phyloP scores from a whole-genome alignment of 2,329 filamentous ascomycete genomes.

The Fusarium sp. region DNA sequence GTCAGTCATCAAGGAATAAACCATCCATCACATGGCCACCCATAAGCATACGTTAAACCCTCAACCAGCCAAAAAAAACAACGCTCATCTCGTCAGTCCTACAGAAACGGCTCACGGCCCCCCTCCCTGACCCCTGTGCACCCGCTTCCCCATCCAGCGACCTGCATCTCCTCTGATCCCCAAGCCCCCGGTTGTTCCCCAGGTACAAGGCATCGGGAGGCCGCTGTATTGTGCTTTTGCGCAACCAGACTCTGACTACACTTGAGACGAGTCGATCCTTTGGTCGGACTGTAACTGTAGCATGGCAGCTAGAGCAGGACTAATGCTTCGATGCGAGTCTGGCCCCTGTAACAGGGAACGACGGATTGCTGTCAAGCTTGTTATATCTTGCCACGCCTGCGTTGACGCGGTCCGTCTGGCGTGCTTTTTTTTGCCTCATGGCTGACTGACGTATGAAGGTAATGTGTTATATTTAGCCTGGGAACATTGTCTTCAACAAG shows the following conservation, averaged over 20 bases:
- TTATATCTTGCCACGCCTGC: slow-evolving; percentile 24
- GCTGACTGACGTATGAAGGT: slow-evolving; percentile 13
- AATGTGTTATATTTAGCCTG: not conserved
- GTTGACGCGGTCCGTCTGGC: slow-evolving; percentile 5
- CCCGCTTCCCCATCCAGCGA: slow-evolving; percentile 46
- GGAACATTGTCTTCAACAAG: not conserved
- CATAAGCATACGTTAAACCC: slow-evolving; percentile 7
- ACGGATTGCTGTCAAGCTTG: slow-evolving; percentile 14
- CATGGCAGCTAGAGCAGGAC: not conserved
- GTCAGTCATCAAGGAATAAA: slow-evolving; percentile 1
- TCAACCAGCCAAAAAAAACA: slow-evolving; percentile 17
- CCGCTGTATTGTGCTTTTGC: slow-evolving; percentile 26
- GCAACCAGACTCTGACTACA: slow-evolving; percentile 1
- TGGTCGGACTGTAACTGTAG: slow-evolving; percentile 7
- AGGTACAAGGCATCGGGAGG: slow-evolving; percentile 40
- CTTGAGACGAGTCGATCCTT: slow-evolving; percentile 10
- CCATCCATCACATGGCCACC: slow-evolving; percentile 16
- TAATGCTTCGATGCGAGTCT: slow-evolving; percentile 10
- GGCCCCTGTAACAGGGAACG: slow-evolving; percentile 8
- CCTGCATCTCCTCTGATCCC: slow-evolving; percentile 43
- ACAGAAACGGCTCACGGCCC: slow-evolving; percentile 32
- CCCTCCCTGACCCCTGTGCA: slow-evolving; percentile 41
- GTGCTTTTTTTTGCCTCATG: not conserved
- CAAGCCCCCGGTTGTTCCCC: slow-evolving; percentile 24
- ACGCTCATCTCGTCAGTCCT: slow-evolving; percentile 30